Conservation (phyloP, 306 rosid species). For the Styphnolobium japonicum region DNA sequence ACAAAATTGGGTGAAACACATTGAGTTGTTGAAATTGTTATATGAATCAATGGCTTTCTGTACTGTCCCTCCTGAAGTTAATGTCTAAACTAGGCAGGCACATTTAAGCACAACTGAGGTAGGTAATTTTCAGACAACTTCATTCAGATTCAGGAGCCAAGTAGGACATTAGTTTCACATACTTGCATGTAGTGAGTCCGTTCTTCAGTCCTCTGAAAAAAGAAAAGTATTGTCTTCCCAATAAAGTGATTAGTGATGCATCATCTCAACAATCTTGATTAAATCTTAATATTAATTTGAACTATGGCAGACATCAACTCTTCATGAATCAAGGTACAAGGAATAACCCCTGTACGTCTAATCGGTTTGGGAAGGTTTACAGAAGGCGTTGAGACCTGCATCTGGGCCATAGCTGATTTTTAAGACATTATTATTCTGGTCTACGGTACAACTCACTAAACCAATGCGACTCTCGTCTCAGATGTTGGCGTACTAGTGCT, state of each 20-base stretch:
- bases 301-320: slow-evolving; percentile 55
- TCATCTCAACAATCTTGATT: neutral
- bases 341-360: neutral
- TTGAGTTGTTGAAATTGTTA: neutral
- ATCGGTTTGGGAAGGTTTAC: slow-evolving; percentile 43
- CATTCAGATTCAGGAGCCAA: neutral
- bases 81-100: slow-evolving; percentile 6
- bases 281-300: slow-evolving; percentile 9
- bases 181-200: neutral
- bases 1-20: neutral
- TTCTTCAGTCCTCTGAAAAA: neutral
- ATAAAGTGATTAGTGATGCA: neutral
- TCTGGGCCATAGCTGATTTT: slow-evolving; percentile 8
- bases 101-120: neutral
- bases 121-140: slow-evolving; percentile 1
- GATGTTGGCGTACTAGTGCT: neutral
- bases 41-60: neutral
- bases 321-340: slow-evolving; percentile 39
- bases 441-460: neutral
- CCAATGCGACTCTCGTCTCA: neutral
- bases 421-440: neutral
- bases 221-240: neutral
- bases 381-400: slow-evolving; percentile 27
- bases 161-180: neutral
- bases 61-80: neutral